Evolutionary conservation across 345 rosid genomes (phyloP).

Genomic region (Pelargonium nanum): DNA sequence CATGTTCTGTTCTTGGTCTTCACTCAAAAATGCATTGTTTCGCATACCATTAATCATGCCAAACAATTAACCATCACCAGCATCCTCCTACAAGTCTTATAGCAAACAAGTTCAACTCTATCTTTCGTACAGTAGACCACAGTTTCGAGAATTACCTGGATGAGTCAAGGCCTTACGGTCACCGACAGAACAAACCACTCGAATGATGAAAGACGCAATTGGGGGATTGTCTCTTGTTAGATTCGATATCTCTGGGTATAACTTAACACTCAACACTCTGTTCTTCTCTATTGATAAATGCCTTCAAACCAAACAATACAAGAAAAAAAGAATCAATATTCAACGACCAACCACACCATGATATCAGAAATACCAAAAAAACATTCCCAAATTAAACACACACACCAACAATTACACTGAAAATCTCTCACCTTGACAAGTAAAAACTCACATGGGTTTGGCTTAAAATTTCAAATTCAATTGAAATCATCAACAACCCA

Average conservation of each 20-base stretch:
- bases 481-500: no score
- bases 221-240: conserved; percentile 76
- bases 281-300: conserved; percentile 82
- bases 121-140: background rate
- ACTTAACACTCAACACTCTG: conserved; percentile 50
- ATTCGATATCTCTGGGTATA: conserved; percentile 74
- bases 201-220: conserved; percentile 66
- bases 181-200: conserved; percentile 55
- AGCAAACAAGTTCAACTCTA: background rate
- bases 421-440: no score
- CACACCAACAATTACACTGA: no score
- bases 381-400: no score
- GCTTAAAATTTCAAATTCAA: background rate
- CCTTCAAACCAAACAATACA: conserved; percentile 39
- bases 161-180: conserved; percentile 69
- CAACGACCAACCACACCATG: background rate
- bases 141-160: conserved; percentile 43
- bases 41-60: no score
- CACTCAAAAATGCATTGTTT: background rate
- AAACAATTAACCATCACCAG: background rate
- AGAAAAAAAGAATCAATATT: background rate
- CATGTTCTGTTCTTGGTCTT: background rate
- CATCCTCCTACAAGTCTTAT: background rate
- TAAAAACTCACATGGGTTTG: background rate
- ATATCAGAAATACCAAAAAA: no score